Conservation (phyloP, 2,329 filamentous ascomycete species). For the Celoporthe dispersa region DNA sequence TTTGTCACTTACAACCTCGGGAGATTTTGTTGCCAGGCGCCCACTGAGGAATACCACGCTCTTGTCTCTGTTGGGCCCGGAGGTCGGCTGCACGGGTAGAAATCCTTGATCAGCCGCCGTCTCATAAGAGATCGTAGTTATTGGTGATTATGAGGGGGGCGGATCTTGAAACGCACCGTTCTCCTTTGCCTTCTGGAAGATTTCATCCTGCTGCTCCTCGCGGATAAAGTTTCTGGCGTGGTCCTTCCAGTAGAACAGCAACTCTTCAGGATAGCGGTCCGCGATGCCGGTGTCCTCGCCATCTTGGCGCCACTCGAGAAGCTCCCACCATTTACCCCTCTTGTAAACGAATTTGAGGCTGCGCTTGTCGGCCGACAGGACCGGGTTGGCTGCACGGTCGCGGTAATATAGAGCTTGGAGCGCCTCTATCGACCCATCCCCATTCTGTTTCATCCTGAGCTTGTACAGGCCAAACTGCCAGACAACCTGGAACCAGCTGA, state of each 20-base stretch:
- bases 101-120: no score
- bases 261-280: not conserved
- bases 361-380: not conserved
- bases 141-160: no score
- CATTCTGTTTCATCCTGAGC: not conserved
- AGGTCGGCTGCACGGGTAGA: not conserved
- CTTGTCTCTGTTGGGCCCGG: not conserved
- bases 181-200: not conserved
- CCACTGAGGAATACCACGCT: not conserved
- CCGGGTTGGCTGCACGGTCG: not conserved
- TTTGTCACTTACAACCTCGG: not conserved
- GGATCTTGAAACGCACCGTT: not conserved
- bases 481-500: not conserved
- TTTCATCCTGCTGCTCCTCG: not conserved
- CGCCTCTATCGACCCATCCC: no score
- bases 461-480: not conserved
- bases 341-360: not conserved
- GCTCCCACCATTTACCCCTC: not conserved
- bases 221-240: not conserved
- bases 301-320: not conserved
- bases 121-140: no score
- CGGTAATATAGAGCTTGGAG: not conserved
- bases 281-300: not conserved
- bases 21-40: not conserved
- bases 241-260: not conserved